Base-by-base conservation (phyloP, 495 filamentous ascomycete genomes). In the Recurvomyces mirabilis region DNA sequence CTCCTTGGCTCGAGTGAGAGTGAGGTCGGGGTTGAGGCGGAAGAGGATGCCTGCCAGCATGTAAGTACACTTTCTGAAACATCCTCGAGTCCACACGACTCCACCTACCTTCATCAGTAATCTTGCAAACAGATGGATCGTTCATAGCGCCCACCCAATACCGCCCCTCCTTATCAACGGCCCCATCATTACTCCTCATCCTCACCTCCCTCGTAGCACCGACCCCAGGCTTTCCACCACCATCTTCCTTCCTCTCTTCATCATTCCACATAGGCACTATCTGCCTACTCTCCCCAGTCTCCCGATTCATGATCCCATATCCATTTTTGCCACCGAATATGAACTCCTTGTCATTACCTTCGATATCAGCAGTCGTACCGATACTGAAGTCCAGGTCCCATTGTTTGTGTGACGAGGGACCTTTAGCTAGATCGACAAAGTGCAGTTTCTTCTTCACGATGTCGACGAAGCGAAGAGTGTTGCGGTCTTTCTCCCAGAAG, bases 121-220 rank as follows among this genome's bases (percentile, higher is more conserved):
- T 30, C 5, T 26, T 35, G 11, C 44, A 44, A 9, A 49, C 51
- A 15, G 53, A 34, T 18, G 57, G 60, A 34, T 94, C 87, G 51
- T 84, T 88, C 86, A 94, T 93, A 28, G 76, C 72, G n/a, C 86
- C 84, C 7, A 84, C 71, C 85, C 87, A 94, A 62, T 88, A 89
- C 32, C 87, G 69, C 38, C 87, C 88, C 41, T 79, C 68, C 31
- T 77, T 79, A 58, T 94, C 87, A 41, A 84, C 77, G 5, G 75
- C 79, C 29, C 87, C 88, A 56, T 94, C 87, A 57, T 94, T 94
- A 64, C 70, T 71, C 38, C 81, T 66, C 52, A 80, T 62, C 21
- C 56, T 43, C 55, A 54, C 36, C 36, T 53, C 51, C 21, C 36
- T 29, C 9, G 14, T 41, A 31, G 38, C 33, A 11, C 29, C 35